Conservation (phyloP, 208 protist genomes). For the Acanthamoeba quina region DNA sequence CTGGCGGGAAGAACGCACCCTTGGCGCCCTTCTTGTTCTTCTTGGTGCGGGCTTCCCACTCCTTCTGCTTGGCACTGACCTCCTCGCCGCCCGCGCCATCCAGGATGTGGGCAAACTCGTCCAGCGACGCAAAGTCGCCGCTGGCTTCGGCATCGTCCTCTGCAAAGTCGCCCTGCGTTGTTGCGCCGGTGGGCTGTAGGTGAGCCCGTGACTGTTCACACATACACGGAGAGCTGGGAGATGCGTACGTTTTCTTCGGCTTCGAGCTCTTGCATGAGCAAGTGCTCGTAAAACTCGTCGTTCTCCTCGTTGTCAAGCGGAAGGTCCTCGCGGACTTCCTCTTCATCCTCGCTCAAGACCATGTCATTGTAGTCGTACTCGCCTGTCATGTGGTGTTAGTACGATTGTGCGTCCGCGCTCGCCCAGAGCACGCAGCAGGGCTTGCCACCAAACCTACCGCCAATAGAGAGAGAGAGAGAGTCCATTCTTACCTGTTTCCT, state of each 20-base stretch:
- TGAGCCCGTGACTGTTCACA: not conserved
- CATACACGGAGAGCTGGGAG: not conserved
- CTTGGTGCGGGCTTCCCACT: slow-evolving; percentile 54
- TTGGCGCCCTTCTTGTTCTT: slow-evolving; percentile 10
- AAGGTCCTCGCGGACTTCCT: slow-evolving; percentile 15
- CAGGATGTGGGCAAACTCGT: slow-evolving; percentile 64
- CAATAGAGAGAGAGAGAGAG: not conserved
- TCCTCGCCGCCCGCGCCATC: slow-evolving; percentile 32
- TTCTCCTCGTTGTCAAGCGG: slow-evolving; percentile 36
- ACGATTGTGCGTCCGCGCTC: not conserved
- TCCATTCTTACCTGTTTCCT: not conserved
- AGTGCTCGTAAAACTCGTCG: slow-evolving; percentile 65
- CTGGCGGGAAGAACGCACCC: not conserved
- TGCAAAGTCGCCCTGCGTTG: not conserved
- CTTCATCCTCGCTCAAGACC: slow-evolving; percentile 52
- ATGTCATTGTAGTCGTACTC: slow-evolving; percentile 73
- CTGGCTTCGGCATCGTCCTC: slow-evolving; percentile 2
- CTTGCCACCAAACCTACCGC: too few species aligned
- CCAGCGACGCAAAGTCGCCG: slow-evolving; percentile 55
- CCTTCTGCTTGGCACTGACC: slow-evolving; percentile 34
- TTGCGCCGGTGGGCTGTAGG: too few species aligned
- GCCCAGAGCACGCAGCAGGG: not conserved
- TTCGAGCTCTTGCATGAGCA: slow-evolving; percentile 66
- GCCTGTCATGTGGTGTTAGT: not conserved
- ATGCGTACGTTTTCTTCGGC: slow-evolving; percentile 20